Base-by-base conservation (phyloP, 1,284 basidiomycete species). In the Grifola frondosa region DNA sequence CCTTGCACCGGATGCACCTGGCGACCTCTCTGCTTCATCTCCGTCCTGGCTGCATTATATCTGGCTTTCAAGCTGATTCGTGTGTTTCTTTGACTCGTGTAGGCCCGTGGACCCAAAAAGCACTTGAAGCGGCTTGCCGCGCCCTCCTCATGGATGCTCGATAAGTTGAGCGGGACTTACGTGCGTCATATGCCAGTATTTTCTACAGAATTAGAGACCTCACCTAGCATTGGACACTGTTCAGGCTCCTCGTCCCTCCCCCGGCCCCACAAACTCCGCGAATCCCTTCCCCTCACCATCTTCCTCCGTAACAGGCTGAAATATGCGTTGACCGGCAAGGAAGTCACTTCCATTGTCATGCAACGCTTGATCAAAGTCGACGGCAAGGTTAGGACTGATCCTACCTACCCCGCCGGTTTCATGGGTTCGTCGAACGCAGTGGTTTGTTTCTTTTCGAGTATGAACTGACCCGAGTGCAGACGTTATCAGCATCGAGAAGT, bases 301-400 rank as follows among this genome's bases (percentile, higher is more conserved):
- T 95, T 99, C 77, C 89, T 99, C 66, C 91, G 96, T 62, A 98
- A 99, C 82, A 85, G 97, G 67, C 84, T 99, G 74, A 99, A 99
- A 80, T 99, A 99, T 75, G 96, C 96, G 52, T 77, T 99, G 65
- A 98, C 85, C 62, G 93, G 91, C 55, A 89, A 91, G 67, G 96
- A 99, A 77, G 97, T 99, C 56, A 88, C 88, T 57, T 72, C 89
- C 49, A 99, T 99, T 66, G 89, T 96, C 66, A 90, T 87, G 73
- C 92, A 98, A 75, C 91, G 96, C 60, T 76, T 98, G 64, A 91
- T 99, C 76, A 96, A 98, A 84, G 91, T 99, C 65, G 96, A 99
- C 75, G 81, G 81, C 71, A 99, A 99, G 78, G 95, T 99, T 68
- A 87, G 97, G 73, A 99, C 97, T 49, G 97, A 99, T 72, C 78